Evolutionary conservation across 139 green algal genomes (phyloP).

Genomic region (Coelastrella sp.): DNA sequence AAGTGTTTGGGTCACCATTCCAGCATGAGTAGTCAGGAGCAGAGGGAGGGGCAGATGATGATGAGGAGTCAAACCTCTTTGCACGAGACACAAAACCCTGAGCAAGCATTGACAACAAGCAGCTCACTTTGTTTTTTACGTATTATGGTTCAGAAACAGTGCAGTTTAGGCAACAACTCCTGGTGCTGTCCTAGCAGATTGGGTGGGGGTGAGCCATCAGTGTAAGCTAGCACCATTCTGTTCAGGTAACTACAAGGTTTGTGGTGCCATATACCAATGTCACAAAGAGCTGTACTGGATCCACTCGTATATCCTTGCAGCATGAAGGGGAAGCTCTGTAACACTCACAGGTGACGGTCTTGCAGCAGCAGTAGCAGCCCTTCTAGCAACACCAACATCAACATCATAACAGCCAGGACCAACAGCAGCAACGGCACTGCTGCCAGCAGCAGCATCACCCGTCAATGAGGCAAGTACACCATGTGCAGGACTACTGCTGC

Average conservation of each 20-base stretch:
- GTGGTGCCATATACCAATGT: too few species aligned
- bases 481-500: not conserved
- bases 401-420: conserved; percentile 28
- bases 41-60: not conserved
- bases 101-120: too few species aligned
- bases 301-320: too few species aligned
- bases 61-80: not conserved
- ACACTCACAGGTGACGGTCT: not conserved
- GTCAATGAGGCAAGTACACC: not conserved
- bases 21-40: conserved; percentile 25
- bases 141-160: too few species aligned
- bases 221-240: too few species aligned
- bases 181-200: too few species aligned
- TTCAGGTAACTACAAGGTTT: too few species aligned
- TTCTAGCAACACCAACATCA: not conserved
- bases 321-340: not conserved
- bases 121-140: too few species aligned
- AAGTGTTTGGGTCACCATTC: conserved; percentile 5
- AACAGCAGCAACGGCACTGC: not conserved
- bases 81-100: conserved; percentile 9
- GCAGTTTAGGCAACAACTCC: too few species aligned
- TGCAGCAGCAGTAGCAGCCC: not conserved
- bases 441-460: not conserved
- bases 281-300: too few species aligned
- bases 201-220: too few species aligned